Evolutionary conservation across 768 basidiomycete genomes (phyloP), one percentile per base, ranked within the genome.

Genomic region (Hericium alpestre): DNA sequence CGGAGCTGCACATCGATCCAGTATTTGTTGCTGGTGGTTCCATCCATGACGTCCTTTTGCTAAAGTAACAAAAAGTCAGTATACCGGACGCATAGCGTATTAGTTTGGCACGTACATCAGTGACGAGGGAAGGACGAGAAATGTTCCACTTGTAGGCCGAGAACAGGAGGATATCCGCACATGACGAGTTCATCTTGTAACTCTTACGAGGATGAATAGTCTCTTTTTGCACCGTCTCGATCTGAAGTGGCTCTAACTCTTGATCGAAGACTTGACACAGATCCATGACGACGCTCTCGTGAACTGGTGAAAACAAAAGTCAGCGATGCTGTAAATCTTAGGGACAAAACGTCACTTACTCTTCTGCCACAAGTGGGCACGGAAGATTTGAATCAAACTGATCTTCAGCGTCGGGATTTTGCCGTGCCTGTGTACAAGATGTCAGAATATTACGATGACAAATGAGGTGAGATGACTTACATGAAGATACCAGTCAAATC

Each of bases 161-260:
- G 82, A 99, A 98, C 53, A 99, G 78, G 18, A 99, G 77, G 67
- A 99, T 95, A 67, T 99, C 96, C 53, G 95, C 95, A 62, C 95
- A 97, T n/a, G 93, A 95, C 8, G 93, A 96, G 74, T 99, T 99
- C 96, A 99, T 98, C 82, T 99, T 99, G 83, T 99, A 99, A 78
- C 93, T 96, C 79, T 97, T 97, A 73, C 95, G 90, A 65, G 95
- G 95, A 70, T 96, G 96, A 59, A 99, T 99, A 0, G 96, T 97
- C 72, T 99, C 96, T 72, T 99, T 99, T 71, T 98, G 96, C 0
- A 99, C 96, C 0, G 94, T 98, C 77, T 98, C 96, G 64, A 99
- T 99, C 64, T 97, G 93, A 15, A 99, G 74, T 3, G 96, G 94
- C 69, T 99, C 96, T 38, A 99, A 78, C 67, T 99, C 96, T 72